Evolutionary conservation across 106 monocot genomes (phyloP), one percentile per base, ranked within the genome.

Genomic region (Acorus calamus): DNA sequence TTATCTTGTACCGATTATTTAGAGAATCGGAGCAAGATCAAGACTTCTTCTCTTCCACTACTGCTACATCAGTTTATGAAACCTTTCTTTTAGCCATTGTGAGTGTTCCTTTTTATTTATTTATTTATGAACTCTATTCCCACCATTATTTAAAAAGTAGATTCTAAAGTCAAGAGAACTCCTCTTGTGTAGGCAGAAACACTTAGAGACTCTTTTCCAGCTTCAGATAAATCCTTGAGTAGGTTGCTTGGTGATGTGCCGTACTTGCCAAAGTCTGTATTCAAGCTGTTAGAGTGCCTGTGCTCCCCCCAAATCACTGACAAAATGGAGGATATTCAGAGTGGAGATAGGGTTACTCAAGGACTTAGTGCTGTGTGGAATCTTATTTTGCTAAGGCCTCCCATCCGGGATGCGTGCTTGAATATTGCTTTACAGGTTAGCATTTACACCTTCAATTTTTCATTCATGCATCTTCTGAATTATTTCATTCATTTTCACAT

Each of bases 281-380:
- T 96, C 8, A 90, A 77, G 58, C 69, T 91, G 52, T 70, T 96
- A 46, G 85, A 96, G 69, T 69, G 82, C 46, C 70, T 96, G 55
- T 96, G 96, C 49, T 90, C 65, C 66, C 90, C 96, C 59, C 74
- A 72, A 52, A 69, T 50, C 56, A 67, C 68, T 59, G 90, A 77
- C 56, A 94, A 80, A 71, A 50, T 62, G 45, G 86, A 73, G 54
- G 93, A 89, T 48, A 66, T 75, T 10, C 83, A 76, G 50, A 71
- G 73, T 78, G 86, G 90, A 59, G 96, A 96, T 53, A 77, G 90
- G 61, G 84, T 96, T 69, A 90, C 87, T 66, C 96, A 96, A 80
- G 96, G 96, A 4, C 90, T 96, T 44, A 96, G 84, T 77, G 73
- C 78, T 70, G 85, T 87, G 7, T 96, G 96, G 96, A 87, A 66